Conservation (phyloP, 306 rosid species). For the Quercus gilva region DNA sequence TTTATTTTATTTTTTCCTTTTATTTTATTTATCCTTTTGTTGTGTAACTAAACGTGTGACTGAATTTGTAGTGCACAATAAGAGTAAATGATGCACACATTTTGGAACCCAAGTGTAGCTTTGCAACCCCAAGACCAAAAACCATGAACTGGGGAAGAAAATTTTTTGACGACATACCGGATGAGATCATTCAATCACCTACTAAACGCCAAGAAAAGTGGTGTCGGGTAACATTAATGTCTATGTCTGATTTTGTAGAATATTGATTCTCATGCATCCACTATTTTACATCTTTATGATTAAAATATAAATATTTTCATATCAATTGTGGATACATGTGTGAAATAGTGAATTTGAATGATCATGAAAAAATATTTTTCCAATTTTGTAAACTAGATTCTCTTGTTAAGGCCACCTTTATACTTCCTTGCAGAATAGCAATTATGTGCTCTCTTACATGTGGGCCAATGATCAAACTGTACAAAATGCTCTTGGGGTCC, state of each 20-base stretch:
- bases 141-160: neutral
- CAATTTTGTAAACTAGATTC: too few relatives aligned
- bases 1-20: neutral
- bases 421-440: neutral
- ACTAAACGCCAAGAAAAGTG: neutral
- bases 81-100: constrained; percentile 15
- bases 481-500: constrained; percentile 9
- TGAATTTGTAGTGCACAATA: constrained; percentile 13
- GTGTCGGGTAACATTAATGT: constrained; percentile 15
- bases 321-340: too few relatives aligned
- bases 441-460: constrained; percentile 23
- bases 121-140: constrained; percentile 12
- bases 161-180: constrained; percentile 22
- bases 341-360: too few relatives aligned
- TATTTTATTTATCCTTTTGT: neutral
- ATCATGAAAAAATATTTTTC: too few relatives aligned
- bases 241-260: neutral
- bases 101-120: constrained; percentile 24
- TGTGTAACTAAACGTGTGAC: neutral
- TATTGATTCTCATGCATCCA: too few relatives aligned
- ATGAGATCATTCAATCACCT: constrained; percentile 16
- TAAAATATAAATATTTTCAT: too few relatives aligned
- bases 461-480: constrained; percentile 17
- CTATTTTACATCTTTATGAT: too few relatives aligned
- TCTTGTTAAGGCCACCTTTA: neutral